Evolutionary conservation across 805 yeast genomes (phyloP).

Genomic region (Cyberlindnera xylosilytica): DNA sequence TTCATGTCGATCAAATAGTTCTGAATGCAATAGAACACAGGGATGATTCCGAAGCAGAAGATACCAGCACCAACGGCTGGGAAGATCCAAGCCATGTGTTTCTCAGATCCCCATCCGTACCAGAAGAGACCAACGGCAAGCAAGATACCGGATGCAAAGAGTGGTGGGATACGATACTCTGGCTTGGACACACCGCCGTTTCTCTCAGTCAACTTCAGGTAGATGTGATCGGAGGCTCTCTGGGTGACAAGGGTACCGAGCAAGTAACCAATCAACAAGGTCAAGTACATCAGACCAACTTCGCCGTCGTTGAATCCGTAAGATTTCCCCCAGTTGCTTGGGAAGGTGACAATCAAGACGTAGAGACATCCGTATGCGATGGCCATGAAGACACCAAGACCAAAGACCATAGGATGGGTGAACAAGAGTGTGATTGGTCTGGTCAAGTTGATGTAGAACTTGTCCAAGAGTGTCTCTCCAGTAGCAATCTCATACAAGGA

Average conservation of each 20-base stretch:
- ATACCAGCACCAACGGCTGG: conserved; percentile 59
- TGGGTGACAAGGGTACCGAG: conserved; percentile 51
- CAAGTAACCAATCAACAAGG: conserved; percentile 53
- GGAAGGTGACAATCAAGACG: conserved; percentile 58
- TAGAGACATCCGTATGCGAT: conserved; percentile 66
- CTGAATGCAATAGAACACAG: conserved; percentile 66
- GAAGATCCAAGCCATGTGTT: conserved; percentile 56
- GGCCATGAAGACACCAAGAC: conserved; percentile 62
- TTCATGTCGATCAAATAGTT: conserved; percentile 71
- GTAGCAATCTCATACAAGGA: conserved; percentile 61
- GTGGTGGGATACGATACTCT: conserved; percentile 54
- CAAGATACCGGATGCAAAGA: conserved; percentile 46
- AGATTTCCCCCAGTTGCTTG: conserved; percentile 42
- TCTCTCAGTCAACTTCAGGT: conserved; percentile 33
- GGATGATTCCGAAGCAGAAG: conserved; percentile 56
- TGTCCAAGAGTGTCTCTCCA: conserved; percentile 38
- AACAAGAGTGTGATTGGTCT: conserved; percentile 53
- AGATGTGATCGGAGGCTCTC: conserved; percentile 38
- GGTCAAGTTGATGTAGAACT: conserved; percentile 39
- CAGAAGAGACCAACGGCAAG: conserved; percentile 62
- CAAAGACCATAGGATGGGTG: conserved; percentile 61
- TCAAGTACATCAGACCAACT: conserved; percentile 56
- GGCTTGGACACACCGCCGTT: conserved; percentile 58
- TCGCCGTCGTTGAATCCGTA: conserved; percentile 49
- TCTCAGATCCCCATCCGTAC: conserved; percentile 71